Conservation (phyloP, 257 asterid species). For the Oldenlandia corymbosa region DNA sequence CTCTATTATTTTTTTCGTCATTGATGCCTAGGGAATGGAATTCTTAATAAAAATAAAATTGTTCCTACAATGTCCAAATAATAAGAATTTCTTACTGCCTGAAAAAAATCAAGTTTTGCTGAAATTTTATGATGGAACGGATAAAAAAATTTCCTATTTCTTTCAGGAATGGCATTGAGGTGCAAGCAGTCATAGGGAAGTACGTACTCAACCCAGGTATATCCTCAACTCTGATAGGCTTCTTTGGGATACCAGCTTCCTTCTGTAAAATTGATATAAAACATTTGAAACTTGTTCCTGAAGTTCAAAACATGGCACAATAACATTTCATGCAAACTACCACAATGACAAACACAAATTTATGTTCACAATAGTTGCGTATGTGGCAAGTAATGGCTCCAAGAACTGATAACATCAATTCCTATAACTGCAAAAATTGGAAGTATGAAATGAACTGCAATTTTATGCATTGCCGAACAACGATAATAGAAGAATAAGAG, state of each 20-base stretch:
- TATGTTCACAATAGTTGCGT: neutral
- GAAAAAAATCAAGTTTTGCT: neutral
- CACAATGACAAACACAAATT: constrained; percentile 6
- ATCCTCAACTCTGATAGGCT: constrained; percentile 72
- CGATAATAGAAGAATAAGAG: neutral
- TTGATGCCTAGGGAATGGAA: too few species aligned
- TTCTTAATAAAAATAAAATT: too few species aligned
- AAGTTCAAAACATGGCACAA: neutral
- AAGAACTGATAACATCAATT: neutral
- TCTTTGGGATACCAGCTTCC: constrained; percentile 93
- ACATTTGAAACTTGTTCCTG: neutral
- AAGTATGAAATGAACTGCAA: neutral
- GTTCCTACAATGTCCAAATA: neutral
- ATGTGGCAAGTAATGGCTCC: neutral
- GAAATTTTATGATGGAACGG: neutral
- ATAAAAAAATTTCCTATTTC: neutral
- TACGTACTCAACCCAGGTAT: constrained; percentile 93
- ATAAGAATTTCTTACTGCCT: constrained; percentile 6
- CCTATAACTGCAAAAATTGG: neutral
- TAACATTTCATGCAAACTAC: neutral
- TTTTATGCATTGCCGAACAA: neutral
- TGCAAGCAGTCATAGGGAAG: constrained; percentile 15
- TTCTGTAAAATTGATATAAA: constrained; percentile 47
- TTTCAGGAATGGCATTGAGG: constrained; percentile 11
- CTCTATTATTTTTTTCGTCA: too few species aligned